Base-by-base conservation (phyloP, 2,329 filamentous ascomycete species). In the Calonectria montana region DNA sequence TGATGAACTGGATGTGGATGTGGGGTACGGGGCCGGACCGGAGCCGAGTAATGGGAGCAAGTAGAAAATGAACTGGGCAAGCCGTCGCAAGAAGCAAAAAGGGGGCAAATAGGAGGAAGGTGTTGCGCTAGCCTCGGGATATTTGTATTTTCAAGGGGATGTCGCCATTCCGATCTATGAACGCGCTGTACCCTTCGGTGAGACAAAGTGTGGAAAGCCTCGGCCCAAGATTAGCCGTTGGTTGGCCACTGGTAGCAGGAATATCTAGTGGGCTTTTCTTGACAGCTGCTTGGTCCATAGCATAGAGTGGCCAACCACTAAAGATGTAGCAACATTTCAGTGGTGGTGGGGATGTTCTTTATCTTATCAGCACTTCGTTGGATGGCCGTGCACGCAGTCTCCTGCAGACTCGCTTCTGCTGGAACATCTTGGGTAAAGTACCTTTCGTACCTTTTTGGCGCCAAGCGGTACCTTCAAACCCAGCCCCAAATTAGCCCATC, bases 151-250 rank as follows among this genome's bases (percentile, higher is more conserved):
- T 18, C 6, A 37, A 23, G 35, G 27, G 37, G 53, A 13, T 67
- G 48, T 64, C 59, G 76, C 75, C 59, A 74, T 74, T 25, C 67
- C 50, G 64, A 61, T 35, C 50, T 37, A 43, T 59, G 62, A 69
- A 61, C 53, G 39, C 31, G 53, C 37, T 21, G 57, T 48, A 27
- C 15, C 48, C 53, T 55, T 53, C 18, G 41, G 47, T 45, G 39
- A 47, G 39, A 31, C 43, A 61, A 70, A 43, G 21, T n/a, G 53
- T 75, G 66, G 65, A 66, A 78, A 73, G 71, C 76, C 76, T 78
- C 76, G 76, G 76, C 71, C 67, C 71, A 73, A 57, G 69, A 15
- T 25, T 39, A 59, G 15, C 53, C 13, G 16, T 16, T n/a, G 7
- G 31, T 2, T 39, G 37, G 21, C 37, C 21, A 18, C 27, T 5